Percentiles rank a stretch among this genome's conserved stretches.
Evolutionary conservation across 2,329 filamentous ascomycete genomes (phyloP).

Genomic region (Beauveria australis): DNA sequence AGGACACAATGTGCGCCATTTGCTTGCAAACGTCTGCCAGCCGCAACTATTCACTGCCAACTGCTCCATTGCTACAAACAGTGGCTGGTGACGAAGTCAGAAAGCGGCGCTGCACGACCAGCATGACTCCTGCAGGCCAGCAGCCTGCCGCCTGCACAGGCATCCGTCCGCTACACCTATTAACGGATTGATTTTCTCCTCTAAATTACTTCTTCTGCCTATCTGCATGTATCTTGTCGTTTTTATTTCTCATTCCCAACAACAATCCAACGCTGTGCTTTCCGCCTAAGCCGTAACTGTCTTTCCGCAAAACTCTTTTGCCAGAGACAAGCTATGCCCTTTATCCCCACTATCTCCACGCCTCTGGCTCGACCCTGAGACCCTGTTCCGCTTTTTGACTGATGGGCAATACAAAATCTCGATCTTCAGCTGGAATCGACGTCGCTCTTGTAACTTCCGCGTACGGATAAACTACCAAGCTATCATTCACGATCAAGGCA

Average conservation of each 20-base stretch:
- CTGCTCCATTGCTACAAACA: no score
- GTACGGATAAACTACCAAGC: not conserved
- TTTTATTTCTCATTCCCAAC: not conserved
- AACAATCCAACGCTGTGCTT: no score
- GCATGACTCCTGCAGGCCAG: constrained; percentile 2
- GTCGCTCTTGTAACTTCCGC: not conserved
- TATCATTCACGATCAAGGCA: not conserved
- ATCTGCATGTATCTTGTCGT: not conserved
- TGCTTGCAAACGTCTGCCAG: not conserved
- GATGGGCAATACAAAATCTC: constrained; percentile 11
- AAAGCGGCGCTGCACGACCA: not conserved
- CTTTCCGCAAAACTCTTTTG: not conserved
- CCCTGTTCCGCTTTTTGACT: constrained; percentile 8
- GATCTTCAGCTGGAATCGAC: constrained; percentile 6
- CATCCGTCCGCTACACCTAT: not conserved
- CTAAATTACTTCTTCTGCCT: not conserved
- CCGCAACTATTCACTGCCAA: not conserved
- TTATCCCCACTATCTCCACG: not conserved
- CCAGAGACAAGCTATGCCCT: not conserved
- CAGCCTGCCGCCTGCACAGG: not conserved
- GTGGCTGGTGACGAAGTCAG: constrained; percentile 1
- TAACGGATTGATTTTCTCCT: no score
- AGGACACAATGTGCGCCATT: no score
- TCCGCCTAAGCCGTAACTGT: no score
- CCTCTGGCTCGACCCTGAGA: constrained; percentile 9